Evolutionary conservation across 2,329 filamentous ascomycete species (phyloP).

Genomic region (Penicillium hordei): DNA sequence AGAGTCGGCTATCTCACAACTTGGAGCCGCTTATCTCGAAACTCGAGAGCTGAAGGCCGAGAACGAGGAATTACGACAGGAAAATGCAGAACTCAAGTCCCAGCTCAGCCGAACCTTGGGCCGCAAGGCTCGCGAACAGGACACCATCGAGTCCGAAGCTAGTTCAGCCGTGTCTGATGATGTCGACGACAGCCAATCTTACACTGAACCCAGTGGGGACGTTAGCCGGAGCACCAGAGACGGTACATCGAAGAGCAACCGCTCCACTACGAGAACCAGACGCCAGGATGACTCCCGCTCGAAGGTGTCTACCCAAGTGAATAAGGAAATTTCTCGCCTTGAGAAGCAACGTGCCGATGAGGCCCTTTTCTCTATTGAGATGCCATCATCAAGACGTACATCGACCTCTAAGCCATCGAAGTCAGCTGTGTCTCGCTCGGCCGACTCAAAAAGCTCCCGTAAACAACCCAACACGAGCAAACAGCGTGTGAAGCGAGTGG

Average conservation of each 20-base stretch:
- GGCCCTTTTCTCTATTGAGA: conserved; percentile 39
- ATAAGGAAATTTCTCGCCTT: conserved; percentile 38
- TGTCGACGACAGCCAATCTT: conserved; percentile 31
- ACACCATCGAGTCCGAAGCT: conserved; percentile 30
- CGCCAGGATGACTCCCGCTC: conserved; percentile 32
- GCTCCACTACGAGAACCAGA: conserved; percentile 26
- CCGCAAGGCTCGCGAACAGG: conserved; percentile 29
- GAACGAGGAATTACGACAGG: conserved; percentile 39
- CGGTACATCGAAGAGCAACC: conserved; percentile 30
- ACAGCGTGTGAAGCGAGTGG: conserved; percentile 41
- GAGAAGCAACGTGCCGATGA: conserved; percentile 42
- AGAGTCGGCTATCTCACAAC: conserved; percentile 58
- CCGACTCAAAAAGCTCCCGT: conserved; percentile 25
- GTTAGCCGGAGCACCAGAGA: conserved; percentile 33
- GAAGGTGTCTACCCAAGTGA: conserved; percentile 36
- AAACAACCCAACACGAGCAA: conserved; percentile 41
- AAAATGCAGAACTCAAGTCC: conserved; percentile 41
- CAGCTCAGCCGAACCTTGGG: conserved; percentile 32
- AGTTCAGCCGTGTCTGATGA: conserved; percentile 27
- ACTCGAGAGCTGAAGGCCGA: conserved; percentile 47
- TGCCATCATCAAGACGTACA: conserved; percentile 27
- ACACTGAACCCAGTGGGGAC: conserved; percentile 33
- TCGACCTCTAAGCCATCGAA: conserved; percentile 25
- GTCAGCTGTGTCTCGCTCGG: conserved; percentile 17
- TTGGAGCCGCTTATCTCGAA: conserved; percentile 57